Percentiles rank a stretch among this genome's conserved stretches.
These are phyloP conservation scores for Tolypocladium paradoxum DNA, from an alignment of 2,329 filamentous ascomycete species.

Conservation along the genomic window DNA sequence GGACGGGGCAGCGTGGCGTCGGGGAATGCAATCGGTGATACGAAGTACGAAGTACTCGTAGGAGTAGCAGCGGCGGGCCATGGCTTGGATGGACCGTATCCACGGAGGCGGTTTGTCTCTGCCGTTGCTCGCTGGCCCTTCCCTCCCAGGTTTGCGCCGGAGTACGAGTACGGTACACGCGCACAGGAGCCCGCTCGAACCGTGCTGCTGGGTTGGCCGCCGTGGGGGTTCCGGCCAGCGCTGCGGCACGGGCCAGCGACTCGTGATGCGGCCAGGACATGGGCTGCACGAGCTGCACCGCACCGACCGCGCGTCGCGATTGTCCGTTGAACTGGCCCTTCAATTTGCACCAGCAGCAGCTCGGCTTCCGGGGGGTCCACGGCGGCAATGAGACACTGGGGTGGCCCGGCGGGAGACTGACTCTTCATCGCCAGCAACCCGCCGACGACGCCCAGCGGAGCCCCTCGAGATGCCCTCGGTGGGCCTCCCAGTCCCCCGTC, in stretches of 20 bases:
- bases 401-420: too few relatives aligned
- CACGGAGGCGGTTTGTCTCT: neutral
- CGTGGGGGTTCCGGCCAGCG: neutral
- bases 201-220: neutral
- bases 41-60: too few relatives aligned
- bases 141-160: too few relatives aligned
- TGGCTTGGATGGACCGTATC: too few relatives aligned
- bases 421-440: too few relatives aligned
- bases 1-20: neutral
- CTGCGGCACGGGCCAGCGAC: neutral
- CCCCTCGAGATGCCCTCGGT: neutral
- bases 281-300: neutral
- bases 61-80: neutral
- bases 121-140: too few relatives aligned
- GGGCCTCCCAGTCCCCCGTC: neutral
- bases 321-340: too few relatives aligned
- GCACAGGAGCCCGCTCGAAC: neutral
- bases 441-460: too few relatives aligned
- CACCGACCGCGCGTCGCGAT: neutral
- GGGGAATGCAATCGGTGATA: conserved; percentile 2
- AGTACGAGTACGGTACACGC: too few relatives aligned
- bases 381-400: neutral
- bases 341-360: too few relatives aligned
- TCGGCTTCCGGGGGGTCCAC: too few relatives aligned
- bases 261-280: neutral